Evolutionary conservation across 140 eudicot species (phyloP), one percentile per base, ranked within the genome.

Genomic region (Cichorium intybus): DNA sequence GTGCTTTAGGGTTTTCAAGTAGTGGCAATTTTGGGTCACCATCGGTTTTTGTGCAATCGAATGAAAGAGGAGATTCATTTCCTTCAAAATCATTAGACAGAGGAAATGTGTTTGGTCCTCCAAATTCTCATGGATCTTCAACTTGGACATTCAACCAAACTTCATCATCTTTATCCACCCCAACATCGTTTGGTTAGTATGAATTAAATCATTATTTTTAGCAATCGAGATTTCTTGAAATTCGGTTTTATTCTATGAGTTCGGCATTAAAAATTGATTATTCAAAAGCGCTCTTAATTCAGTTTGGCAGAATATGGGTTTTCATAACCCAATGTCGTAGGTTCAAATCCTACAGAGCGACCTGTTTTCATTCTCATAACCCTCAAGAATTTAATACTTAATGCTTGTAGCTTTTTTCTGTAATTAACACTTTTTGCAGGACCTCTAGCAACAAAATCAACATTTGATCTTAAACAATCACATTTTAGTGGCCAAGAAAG

Each of bases 321-420:
- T 60, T 53, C 6, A 69, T 41, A 53, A 39, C 71, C 80, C 80
- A 69, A 46, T 75, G 75, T 24, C 72, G 80, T 75, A 69, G 80
- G 80, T 75, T 75, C 80, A 69, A 75, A 75, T 75, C 80, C 76
- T 75, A 75, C 76, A 75, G 76, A 75, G 80, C 80, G 80, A 55
- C 10, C 28, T 53, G 56, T 39, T 55, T 16, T 16, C 5, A 53
- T 18, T 29, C 6, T 47, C 59, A 48, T 10, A n/a, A 6, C 52
- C 21, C 22, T 16, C 7, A 10, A 20, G 24, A 29, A 6, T 27
- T 10, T 39, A 10, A 52, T 47, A 45, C 12, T 54, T 21, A 56
- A 28, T 17, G 18, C 27, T 63, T 53, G 39, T 78, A 12, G 17
- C 28, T 5, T 41, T 48, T 71, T 71, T 18, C 31, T 52, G 58